Evolutionary conservation across 2,329 filamentous ascomycete genomes (phyloP), one percentile per base, ranked within the genome.

Genomic region (Cercospora berteroae): DNA sequence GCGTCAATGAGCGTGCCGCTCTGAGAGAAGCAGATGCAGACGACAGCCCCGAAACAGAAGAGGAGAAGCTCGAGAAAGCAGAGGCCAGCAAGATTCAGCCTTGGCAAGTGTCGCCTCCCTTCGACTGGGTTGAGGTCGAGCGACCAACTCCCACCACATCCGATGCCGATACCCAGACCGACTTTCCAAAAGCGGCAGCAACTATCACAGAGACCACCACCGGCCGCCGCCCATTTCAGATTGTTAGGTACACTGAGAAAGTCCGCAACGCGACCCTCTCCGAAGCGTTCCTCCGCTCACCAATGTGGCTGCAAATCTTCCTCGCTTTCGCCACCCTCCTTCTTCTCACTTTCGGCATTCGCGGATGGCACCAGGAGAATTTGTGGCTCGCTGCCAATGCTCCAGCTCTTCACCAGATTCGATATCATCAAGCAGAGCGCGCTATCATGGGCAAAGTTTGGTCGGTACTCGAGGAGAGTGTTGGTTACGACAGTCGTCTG

Each of bases 371-470:
- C 12, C 31, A 36, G 7, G 27, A 56, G 23, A 42, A 56, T 4
- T 57, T 63, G 61, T 63, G 61, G 61, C 61, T 57, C 48, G 27
- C 61, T 57, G 61, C 61, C 61, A 63, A 63, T 31, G 52, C 42
- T 33, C 60, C 60, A n/a, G 60, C 60, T 31, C 23, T 63, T 44
- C 23, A 56, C 20, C 48, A 57, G 25, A n/a, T 56, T 42, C 61
- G 61, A 18, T 63, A 63, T 31, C 23, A 16, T 10, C 59, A 61
- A 13, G 59, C 59, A 0, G 5, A 61, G 6, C 39, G 39, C 23
- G 59, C 59, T n/a, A 29, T 61, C 59, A 23, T 61, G 18, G 59
- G 59, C 39, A 61, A 50, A 39, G 10, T 61, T 25, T 29, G 39
- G n/a, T 31, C 20, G 20, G 10, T 27, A 16, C 39, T 61, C 13